These are phyloP conservation scores for Lentinula lateritia DNA, from an alignment of 768 basidiomycete genomes.

Conservation along the genomic window DNA sequence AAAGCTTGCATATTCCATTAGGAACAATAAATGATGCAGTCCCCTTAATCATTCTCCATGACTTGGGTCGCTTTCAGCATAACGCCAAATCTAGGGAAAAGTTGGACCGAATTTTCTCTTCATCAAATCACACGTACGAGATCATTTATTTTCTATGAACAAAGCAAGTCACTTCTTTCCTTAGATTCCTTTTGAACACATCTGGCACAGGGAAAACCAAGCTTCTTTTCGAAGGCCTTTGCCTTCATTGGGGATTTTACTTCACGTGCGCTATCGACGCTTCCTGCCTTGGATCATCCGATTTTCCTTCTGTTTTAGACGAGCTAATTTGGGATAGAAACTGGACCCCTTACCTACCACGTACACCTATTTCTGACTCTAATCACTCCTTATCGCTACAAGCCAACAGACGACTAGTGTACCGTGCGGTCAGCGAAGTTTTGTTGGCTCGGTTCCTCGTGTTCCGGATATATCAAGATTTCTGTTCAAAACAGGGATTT, in stretches of 20 bases:
- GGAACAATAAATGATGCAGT: background rate
- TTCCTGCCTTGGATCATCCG: background rate
- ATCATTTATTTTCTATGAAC: no score
- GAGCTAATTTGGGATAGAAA: no score
- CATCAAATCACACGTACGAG: background rate
- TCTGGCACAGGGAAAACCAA: background rate
- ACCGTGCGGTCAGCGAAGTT: background rate
- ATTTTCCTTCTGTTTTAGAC: background rate
- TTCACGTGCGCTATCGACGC: background rate
- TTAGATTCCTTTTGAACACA: background rate
- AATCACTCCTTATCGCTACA: no score
- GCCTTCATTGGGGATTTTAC: slow-evolving; percentile 7
- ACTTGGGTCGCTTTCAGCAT: background rate
- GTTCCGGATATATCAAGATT: background rate
- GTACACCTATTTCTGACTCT: no score
- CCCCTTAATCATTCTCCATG: background rate
- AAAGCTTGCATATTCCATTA: background rate
- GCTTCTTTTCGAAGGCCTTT: slow-evolving; percentile 3
- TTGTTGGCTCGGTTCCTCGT: background rate
- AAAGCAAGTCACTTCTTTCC: no score
- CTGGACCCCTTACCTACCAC: no score
- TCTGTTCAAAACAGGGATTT: background rate
- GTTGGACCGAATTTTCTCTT: background rate
- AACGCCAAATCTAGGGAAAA: background rate
- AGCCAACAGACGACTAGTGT: background rate